Base-by-base conservation (phyloP, 2,329 filamentous ascomycete genomes). In the Cadophora sp. region DNA sequence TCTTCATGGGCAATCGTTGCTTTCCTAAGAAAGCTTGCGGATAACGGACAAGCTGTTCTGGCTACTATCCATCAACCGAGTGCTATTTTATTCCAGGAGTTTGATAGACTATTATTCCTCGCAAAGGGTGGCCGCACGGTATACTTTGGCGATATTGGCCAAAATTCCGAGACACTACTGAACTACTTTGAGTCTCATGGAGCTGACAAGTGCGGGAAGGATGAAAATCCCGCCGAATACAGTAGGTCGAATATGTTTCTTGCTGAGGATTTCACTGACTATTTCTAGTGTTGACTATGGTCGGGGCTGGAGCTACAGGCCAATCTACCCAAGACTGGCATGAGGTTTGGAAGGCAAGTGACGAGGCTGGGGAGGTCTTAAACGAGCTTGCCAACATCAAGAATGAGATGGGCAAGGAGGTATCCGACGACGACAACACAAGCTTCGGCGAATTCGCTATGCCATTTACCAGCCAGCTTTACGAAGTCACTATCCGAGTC, bases 61-160 rank as follows among this genome's bases (percentile, higher is more conserved):
- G 97, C 94, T 80, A 97, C 95, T 0, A 97, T 97, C 66, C 95
- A 98, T 79, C 95, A 98, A 79, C 95, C 95, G 13, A 96, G 92
- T 24, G 94, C 94, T 30, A 94, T 97, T 85, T 84, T 97, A 58
- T 97, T 97, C 83, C 92, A 97, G 78, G 90, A 93, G 67, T 97
- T 96, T 76, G 92, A 96, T 74, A 87, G 91, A 63, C 85, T 96
- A 3, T 83, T 95, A 22, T 93, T 96, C 82, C 81, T 96, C 20
- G 89, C 90, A 41, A 90, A 88, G 75, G 92, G 92, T 64, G 92
- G 92, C 64, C 87, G 84, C 76, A 94, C 91, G 1, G 90, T 95
- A 50, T 96, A 96, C 81, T 95, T 94, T 76, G 92, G 91, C 62
- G 88, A 93, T 8, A 90, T 96, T 68, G 93, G 92, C 68, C 58